A percentile compares a stretch with the other conserved stretches of the same genome.
Evolutionary conservation across 2,329 filamentous ascomycete genomes (phyloP).

Genomic region (Fusarium staphyleae): DNA sequence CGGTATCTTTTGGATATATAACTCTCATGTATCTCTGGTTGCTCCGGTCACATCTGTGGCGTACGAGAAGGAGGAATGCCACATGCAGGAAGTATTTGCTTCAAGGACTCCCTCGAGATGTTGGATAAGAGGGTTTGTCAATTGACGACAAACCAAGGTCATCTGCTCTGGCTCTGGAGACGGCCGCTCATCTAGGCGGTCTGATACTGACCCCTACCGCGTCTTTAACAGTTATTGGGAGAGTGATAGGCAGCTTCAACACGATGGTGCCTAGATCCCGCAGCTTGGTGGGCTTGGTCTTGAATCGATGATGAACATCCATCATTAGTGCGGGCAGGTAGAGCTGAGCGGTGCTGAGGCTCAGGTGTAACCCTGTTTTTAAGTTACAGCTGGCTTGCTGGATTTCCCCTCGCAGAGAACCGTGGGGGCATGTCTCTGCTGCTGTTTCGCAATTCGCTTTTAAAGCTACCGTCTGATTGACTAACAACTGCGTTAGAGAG

Average conservation of each 20-base stretch:
- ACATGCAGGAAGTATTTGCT: background rate
- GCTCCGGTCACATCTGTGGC: slow-evolving; percentile 9
- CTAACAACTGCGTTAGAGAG: slow-evolving; percentile 8
- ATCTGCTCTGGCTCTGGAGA: slow-evolving; percentile 30
- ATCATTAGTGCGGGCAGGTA: slow-evolving; percentile 26
- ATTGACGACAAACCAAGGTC: slow-evolving; percentile 14
- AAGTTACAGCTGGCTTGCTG: slow-evolving; percentile 8
- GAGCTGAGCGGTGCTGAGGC: slow-evolving; percentile 27
- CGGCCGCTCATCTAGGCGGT: slow-evolving; percentile 31
- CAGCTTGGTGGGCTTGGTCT: slow-evolving; percentile 30
- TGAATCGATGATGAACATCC: slow-evolving; percentile 32
- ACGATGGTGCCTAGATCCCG: slow-evolving; percentile 40
- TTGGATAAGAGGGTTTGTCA: background rate
- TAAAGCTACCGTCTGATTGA: slow-evolving; percentile 7
- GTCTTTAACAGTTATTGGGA: slow-evolving; percentile 15
- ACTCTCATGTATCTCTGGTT: slow-evolving; percentile 14
- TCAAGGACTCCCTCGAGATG: background rate
- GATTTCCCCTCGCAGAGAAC: slow-evolving; percentile 3
- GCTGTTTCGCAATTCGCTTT: slow-evolving; percentile 23
- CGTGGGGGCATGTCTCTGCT: slow-evolving; percentile 27
- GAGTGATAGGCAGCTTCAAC: slow-evolving; percentile 17
- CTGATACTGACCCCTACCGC: slow-evolving; percentile 34
- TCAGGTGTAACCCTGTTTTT: slow-evolving; percentile 36
- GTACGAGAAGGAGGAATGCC: background rate
- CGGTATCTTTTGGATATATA: background rate